Evolutionary conservation across 2,329 filamentous ascomycete genomes (phyloP).

Genomic region (Calonectria ilicicola): DNA sequence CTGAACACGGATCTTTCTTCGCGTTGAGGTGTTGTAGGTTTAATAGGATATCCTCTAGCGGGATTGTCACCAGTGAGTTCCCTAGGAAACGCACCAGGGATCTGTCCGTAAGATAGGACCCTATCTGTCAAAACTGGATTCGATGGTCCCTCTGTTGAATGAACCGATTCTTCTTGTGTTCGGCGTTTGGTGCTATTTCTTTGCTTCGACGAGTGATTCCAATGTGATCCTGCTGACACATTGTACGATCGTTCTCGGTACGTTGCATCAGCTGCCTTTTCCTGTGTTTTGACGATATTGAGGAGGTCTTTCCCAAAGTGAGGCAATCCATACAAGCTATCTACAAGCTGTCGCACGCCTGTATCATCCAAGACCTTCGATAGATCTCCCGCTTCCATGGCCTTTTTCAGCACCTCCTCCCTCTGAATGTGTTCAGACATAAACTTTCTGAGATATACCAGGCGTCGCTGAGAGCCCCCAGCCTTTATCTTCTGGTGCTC

Average conservation of each 20-base stretch:
- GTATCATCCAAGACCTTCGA: neutral
- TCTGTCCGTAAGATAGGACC: neutral
- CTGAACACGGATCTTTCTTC: no score
- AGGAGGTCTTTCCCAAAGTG: neutral
- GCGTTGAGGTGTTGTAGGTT: no score
- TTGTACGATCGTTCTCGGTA: slow-evolving; percentile 5
- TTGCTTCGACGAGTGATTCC: neutral
- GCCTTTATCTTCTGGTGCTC: slow-evolving; percentile 15
- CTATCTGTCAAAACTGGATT: neutral
- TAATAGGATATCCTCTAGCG: no score
- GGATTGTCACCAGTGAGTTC: neutral
- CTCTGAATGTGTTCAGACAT: slow-evolving; percentile 18
- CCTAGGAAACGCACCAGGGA: slow-evolving; percentile 14
- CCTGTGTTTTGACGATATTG: neutral
- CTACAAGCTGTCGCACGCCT: neutral
- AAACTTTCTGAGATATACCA: neutral
- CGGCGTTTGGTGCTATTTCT: neutral
- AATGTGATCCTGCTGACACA: slow-evolving; percentile 7
- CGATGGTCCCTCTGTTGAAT: neutral
- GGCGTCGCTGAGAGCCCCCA: neutral
- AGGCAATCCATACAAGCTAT: neutral
- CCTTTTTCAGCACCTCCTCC: slow-evolving; percentile 17
- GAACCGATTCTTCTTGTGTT: neutral
- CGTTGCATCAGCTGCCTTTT: neutral
- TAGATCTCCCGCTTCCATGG: neutral